Evolutionary conservation across 2,329 filamentous ascomycete species (phyloP).

Genomic region (Exophiala dermatitidis): DNA sequence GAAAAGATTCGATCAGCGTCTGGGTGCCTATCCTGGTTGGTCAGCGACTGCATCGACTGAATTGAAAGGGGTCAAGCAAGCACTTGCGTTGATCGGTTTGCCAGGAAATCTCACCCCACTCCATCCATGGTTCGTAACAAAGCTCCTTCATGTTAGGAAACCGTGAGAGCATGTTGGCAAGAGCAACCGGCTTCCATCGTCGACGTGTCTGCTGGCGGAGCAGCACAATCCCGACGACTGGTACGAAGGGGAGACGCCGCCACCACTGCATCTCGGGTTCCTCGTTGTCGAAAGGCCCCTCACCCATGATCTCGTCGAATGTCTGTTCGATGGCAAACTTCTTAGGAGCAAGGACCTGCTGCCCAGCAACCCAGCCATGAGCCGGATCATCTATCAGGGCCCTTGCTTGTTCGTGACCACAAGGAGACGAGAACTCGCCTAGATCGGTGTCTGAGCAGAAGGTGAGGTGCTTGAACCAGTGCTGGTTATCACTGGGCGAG

Average conservation of each 20-base stretch:
- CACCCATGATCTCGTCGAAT: slow-evolving; percentile 6
- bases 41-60: too few species aligned
- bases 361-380: slow-evolving; percentile 1
- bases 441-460: slow-evolving; percentile 25
- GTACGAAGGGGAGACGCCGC: slow-evolving; percentile 31
- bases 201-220: slow-evolving; percentile 36
- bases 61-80: slow-evolving; percentile 16
- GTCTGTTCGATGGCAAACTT: slow-evolving; percentile 6
- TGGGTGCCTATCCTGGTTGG: too few species aligned
- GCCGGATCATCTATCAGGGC: not conserved
- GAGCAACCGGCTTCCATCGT: slow-evolving; percentile 31
- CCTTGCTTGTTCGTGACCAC: slow-evolving; percentile 2
- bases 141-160: slow-evolving; percentile 36
- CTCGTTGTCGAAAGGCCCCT: slow-evolving; percentile 6
- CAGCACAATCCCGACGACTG: slow-evolving; percentile 32
- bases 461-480: slow-evolving; percentile 30
- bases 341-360: slow-evolving; percentile 7
- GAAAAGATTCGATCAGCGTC: too few species aligned
- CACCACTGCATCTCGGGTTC: slow-evolving; percentile 8
- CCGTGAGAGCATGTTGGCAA: slow-evolving; percentile 33
- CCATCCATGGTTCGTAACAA: slow-evolving; percentile 37
- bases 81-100: slow-evolving; percentile 32
- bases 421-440: not conserved
- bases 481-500: slow-evolving; percentile 30
- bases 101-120: slow-evolving; percentile 11